Conservation (phyloP, 1,139 yeast species). For the Taphrina populina region DNA sequence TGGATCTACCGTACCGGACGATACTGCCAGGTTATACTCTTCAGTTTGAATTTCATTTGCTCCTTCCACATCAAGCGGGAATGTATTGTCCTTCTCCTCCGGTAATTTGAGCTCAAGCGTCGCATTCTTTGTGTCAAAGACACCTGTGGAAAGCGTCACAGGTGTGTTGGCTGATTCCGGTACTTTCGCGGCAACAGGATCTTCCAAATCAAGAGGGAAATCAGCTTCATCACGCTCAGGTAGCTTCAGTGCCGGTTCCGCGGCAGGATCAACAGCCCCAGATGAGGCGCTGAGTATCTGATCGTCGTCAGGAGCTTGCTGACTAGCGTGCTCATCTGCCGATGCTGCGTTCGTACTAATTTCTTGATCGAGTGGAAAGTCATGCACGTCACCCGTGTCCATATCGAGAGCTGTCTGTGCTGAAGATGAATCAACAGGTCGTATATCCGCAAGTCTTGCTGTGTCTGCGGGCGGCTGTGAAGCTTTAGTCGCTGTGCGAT, state of each 20-base stretch:
- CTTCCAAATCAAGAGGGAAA: slow-evolving; percentile 14
- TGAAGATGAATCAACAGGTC: too few relatives aligned
- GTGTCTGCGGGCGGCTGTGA: too few relatives aligned
- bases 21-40: background rate
- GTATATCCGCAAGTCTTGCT: too few relatives aligned
- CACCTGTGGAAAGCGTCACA: slow-evolving; percentile 11
- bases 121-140: background rate
- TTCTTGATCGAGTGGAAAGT: too few relatives aligned
- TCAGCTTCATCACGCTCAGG: background rate
- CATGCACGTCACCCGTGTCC: too few relatives aligned
- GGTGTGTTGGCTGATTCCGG: background rate
- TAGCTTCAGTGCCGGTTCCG: background rate
- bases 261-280: background rate
- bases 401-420: too few relatives aligned
- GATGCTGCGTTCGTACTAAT: too few relatives aligned
- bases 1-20: background rate
- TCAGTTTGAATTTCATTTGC: background rate
- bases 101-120: slow-evolving; percentile 7
- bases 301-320: too few relatives aligned
- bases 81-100: background rate
- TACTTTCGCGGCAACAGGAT: background rate
- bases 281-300: too few relatives aligned
- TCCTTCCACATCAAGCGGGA: slow-evolving; percentile 10
- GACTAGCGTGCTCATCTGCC: too few relatives aligned
- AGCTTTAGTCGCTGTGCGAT: too few relatives aligned